Percentiles rank a stretch among this genome's conserved stretches.
phyloP scores from a whole-genome alignment of 345 rosid genomes.

The Litchi chinensis region DNA sequence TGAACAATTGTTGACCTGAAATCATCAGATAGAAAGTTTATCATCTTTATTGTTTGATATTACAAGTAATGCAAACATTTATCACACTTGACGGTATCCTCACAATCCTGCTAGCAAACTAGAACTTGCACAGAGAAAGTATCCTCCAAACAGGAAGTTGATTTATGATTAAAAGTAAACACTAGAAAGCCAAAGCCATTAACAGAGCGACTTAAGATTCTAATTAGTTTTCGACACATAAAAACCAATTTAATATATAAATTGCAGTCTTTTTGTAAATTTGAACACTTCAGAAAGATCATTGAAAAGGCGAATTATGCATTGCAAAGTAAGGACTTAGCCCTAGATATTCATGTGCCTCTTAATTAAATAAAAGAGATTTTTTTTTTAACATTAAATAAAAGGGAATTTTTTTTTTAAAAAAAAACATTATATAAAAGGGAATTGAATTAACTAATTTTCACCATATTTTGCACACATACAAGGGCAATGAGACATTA shows the following conservation, averaged over 20 bases:
- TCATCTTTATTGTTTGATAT: neutral
- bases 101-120: neutral
- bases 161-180: too few species aligned
- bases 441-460: neutral
- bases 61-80: neutral
- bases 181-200: neutral
- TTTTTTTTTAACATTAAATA: neutral
- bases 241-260: neutral
- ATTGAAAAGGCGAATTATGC: neutral
- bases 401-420: too few species aligned
- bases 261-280: neutral
- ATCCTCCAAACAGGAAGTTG: neutral
- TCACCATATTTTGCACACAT: neutral
- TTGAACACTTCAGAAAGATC: neutral
- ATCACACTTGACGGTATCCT: neutral
- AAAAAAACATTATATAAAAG: too few species aligned
- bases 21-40: neutral
- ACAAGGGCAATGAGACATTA: neutral
- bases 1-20: conserved; percentile 88
- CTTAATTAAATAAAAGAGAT: neutral
- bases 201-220: neutral
- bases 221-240: neutral
- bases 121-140: neutral
- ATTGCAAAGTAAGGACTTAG: neutral
- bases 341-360: neutral